phyloP scores from a whole-genome alignment of 768 basidiomycete genomes.

The Tricholoma bakamatsutake region DNA sequence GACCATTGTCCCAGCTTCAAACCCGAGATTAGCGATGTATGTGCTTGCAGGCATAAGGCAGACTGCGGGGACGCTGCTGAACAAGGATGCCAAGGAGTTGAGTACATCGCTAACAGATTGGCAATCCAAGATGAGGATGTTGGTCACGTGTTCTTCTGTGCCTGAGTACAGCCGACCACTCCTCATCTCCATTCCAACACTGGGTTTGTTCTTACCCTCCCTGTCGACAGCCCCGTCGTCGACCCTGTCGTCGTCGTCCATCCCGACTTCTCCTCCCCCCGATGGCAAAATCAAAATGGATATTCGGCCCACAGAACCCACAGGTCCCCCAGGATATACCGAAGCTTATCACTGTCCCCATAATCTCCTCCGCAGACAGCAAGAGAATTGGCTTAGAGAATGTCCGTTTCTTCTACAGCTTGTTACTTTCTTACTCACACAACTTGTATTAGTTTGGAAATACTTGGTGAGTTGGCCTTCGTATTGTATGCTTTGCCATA shows the following conservation, averaged over 20 bases:
- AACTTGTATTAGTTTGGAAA: constrained; percentile 76
- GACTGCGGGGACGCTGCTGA: too few species aligned
- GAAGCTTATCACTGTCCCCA: constrained; percentile 29
- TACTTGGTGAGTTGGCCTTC: constrained; percentile 64
- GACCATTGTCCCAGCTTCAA: too few species aligned
- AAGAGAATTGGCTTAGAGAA: constrained; percentile 98
- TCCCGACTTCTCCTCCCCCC: not conserved
- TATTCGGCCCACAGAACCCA: constrained; percentile 24
- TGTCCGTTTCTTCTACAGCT: constrained; percentile 42
- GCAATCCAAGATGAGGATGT: too few species aligned
- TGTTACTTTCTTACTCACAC: not conserved
- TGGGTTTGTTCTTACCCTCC: too few species aligned
- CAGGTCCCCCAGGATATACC: constrained; percentile 17
- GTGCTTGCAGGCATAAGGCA: too few species aligned
- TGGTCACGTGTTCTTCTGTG: too few species aligned
- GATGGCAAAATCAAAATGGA: constrained; percentile 32
- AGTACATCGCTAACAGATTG: too few species aligned
- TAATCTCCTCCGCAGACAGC: constrained; percentile 55
- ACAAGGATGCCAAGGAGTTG: too few species aligned
- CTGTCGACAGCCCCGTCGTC: not conserved
- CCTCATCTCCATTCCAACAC: too few species aligned
- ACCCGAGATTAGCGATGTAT: too few species aligned
- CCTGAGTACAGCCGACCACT: too few species aligned
- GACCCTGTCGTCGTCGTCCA: not conserved
- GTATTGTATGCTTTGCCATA: too few species aligned